Evolutionary conservation across 169 alveolate species (phyloP).

Genomic region (Miamiensis avidus): DNA sequence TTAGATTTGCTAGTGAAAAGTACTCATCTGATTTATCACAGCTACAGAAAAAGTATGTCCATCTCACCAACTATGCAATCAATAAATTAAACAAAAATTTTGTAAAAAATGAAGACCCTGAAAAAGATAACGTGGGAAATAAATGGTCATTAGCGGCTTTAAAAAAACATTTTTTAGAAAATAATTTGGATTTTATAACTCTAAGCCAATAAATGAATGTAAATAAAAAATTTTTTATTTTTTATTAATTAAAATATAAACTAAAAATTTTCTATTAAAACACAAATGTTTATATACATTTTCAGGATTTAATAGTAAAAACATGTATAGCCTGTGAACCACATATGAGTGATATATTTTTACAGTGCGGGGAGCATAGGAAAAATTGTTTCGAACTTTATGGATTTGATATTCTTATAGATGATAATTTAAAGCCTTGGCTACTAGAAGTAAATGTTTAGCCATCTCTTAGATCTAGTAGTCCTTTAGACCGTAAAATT

Average conservation of each 20-base stretch:
- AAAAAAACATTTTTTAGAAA: slow-evolving; percentile 36
- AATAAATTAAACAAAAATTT: slow-evolving; percentile 73
- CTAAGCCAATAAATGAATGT: background rate
- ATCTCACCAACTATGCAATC: slow-evolving; percentile 76
- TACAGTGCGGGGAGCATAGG: slow-evolving; percentile 40
- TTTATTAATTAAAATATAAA: no score
- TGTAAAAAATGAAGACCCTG: slow-evolving; percentile 56
- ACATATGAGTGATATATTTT: slow-evolving; percentile 42
- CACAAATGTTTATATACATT: background rate
- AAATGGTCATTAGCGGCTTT: slow-evolving; percentile 71
- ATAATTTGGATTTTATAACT: background rate
- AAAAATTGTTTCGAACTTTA: slow-evolving; percentile 66
- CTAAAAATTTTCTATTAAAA: no score
- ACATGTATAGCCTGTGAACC: slow-evolving; percentile 70
- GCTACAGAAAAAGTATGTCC: slow-evolving; percentile 51
- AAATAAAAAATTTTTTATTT: no score
- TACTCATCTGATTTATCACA: slow-evolving; percentile 52
- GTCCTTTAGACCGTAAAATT: slow-evolving; percentile 63
- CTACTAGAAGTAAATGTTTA: slow-evolving; percentile 76
- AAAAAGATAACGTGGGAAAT: slow-evolving; percentile 61
- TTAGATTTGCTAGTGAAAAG: slow-evolving; percentile 78
- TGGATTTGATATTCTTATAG: slow-evolving; percentile 79
- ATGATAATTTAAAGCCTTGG: slow-evolving; percentile 70
- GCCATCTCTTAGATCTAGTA: slow-evolving; percentile 70
- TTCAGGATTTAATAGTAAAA: slow-evolving; percentile 76